These are phyloP conservation scores for Wallacemonas collosoma DNA, from an alignment of 208 protist genomes.

Conservation along the genomic window DNA sequence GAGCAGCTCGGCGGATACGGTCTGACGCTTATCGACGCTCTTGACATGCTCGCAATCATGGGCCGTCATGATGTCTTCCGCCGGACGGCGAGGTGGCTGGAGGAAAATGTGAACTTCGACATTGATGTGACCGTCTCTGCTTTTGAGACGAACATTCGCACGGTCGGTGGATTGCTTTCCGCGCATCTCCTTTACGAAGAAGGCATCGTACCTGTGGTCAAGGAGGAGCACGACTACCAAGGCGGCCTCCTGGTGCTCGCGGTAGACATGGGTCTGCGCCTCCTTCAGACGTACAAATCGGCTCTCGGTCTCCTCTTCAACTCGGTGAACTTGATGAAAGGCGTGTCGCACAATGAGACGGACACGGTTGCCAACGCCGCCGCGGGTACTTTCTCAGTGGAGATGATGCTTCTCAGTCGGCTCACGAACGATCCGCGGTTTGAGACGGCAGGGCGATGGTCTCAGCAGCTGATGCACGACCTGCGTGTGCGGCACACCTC, in stretches of 20 bases:
- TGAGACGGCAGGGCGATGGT: conserved; percentile 30
- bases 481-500: conserved; percentile 22
- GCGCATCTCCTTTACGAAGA: conserved; percentile 71
- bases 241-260: conserved; percentile 56
- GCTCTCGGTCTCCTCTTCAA: conserved; percentile 87
- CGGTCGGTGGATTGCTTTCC: conserved; percentile 82
- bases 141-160: conserved; percentile 91
- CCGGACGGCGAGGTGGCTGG: conserved; percentile 50
- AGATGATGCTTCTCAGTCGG: conserved; percentile 52
- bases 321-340: conserved; percentile 73
- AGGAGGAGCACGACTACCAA: conserved; percentile 50
- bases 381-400: conserved; percentile 61
- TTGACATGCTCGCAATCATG: conserved; percentile 71
- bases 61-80: conserved; percentile 42
- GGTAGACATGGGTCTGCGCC: conserved; percentile 49
- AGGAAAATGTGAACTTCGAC: conserved; percentile 64
- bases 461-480: conserved; percentile 35
- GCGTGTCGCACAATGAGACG: conserved; percentile 59
- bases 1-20: conserved; percentile 56
- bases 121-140: conserved; percentile 73
- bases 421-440: conserved; percentile 50
- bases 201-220: conserved; percentile 40
- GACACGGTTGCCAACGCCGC: conserved; percentile 50
- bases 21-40: conserved; percentile 83
- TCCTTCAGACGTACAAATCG: conserved; percentile 80